Evolutionary conservation across 805 yeast genomes (phyloP).

Genomic region (Komagataella pseudopastoris): DNA sequence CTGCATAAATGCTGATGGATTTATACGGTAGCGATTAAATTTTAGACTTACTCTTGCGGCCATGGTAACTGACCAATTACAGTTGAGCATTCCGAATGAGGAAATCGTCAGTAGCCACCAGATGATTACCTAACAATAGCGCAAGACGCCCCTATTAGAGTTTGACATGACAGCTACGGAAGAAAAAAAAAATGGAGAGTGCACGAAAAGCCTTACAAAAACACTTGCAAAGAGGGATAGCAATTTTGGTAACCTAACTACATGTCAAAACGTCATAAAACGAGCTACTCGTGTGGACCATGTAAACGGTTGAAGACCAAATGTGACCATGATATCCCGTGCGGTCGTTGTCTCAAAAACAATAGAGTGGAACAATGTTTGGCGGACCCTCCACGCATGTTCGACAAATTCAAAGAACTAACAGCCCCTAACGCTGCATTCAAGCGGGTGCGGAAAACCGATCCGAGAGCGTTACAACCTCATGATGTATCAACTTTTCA

Average conservation of each 20-base stretch:
- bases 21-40: too few species aligned
- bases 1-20: too few species aligned
- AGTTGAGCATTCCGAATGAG: background rate
- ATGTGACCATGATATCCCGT: constrained; percentile 6
- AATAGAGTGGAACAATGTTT: constrained; percentile 11
- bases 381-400: constrained; percentile 12
- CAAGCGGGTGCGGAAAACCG: background rate
- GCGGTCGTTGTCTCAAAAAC: constrained; percentile 4
- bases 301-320: constrained; percentile 5
- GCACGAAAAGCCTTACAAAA: constrained; percentile 1
- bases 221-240: background rate
- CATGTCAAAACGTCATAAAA: background rate
- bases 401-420: background rate
- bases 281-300: constrained; percentile 1
- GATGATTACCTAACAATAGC: background rate
- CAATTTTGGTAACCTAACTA: background rate
- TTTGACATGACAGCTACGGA: background rate
- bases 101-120: background rate
- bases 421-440: background rate
- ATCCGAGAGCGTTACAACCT: background rate
- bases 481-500: background rate
- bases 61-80: background rate
- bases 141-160: background rate
- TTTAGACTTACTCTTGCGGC: background rate
- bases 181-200: background rate